These are phyloP conservation scores for Yarrowia divulgata DNA, from an alignment of 805 yeast genomes.

Conservation along the genomic window DNA sequence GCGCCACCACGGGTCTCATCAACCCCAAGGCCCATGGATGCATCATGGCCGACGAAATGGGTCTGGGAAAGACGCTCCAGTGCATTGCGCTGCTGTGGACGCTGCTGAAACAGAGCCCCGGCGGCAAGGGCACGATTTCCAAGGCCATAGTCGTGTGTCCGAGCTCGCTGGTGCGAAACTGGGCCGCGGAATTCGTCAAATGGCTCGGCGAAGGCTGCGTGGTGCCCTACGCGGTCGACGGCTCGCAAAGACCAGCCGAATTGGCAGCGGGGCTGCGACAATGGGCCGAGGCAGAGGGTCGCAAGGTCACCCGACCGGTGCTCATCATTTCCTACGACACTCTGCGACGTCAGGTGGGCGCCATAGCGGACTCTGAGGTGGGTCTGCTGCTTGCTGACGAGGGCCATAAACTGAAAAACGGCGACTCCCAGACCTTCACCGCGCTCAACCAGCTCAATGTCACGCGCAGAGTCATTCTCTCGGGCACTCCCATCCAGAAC, in stretches of 20 bases:
- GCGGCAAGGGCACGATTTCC: constrained; percentile 80
- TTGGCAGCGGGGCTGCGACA: constrained; percentile 70
- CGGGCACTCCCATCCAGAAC: constrained; percentile 97
- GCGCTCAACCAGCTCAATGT: constrained; percentile 85
- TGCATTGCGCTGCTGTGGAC: constrained; percentile 95
- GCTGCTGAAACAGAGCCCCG: constrained; percentile 83
- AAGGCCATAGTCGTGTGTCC: constrained; percentile 96
- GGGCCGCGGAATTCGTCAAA: constrained; percentile 95
- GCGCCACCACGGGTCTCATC: constrained; percentile 85
- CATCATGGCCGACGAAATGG: constrained; percentile 99
- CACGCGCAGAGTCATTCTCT: constrained; percentile 85
- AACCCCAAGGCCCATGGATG: constrained; percentile 82
- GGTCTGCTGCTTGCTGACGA: constrained; percentile 89
- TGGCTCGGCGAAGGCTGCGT: constrained; percentile 95
- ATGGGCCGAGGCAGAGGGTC: constrained; percentile 89
- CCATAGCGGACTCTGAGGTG: constrained; percentile 74
- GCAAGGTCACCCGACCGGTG: constrained; percentile 91
- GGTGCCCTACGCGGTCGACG: constrained; percentile 90
- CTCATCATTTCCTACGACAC: constrained; percentile 95
- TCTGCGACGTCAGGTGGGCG: constrained; percentile 80
- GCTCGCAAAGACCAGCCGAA: constrained; percentile 71
- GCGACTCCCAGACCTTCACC: constrained; percentile 89
- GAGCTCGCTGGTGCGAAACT: constrained; percentile 87
- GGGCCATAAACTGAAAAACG: constrained; percentile 84
- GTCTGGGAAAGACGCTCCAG: constrained; percentile 88